Evolutionary conservation across 163 green algal genomes (phyloP), one percentile per base, ranked within the genome.

Genomic region (Scenedesmus sp.): DNA sequence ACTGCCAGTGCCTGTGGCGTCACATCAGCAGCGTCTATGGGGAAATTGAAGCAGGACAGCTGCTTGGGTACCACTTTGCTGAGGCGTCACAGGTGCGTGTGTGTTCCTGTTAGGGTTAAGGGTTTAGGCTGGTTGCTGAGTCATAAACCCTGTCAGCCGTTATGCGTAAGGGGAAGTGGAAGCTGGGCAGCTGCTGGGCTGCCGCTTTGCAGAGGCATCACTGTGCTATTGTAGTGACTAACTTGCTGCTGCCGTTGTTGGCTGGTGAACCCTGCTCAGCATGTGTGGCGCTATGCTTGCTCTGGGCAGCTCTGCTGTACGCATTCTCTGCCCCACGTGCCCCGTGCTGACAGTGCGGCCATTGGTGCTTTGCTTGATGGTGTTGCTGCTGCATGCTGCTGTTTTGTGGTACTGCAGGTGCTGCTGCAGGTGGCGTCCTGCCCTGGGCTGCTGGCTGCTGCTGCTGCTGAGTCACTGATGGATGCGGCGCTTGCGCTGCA

Each of bases 31-130:
- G 6, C 74, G 57, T 55, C 26, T 91, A 87, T 64, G 87, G 76
- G 5, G 87, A 77, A 34, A 54, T 81, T 46, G 87, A 91, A 34
- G 87, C 74, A 3, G 87, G 87, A 0, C 87, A 87, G 55, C 55
- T 87, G 76, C 59, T 91, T 26, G 74, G 87, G 4, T 81, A 91
- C n/a, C 87, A 91, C 74, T 91, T 91, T 54, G 81, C 76, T 18
- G 87, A 91, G 34, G 87, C 76, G 9, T 60, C 76, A 55, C 87
- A 91, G 87, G 87, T 91, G 23, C 3, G 73, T 9, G 5, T n/a
- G 12, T 20, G 67, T 79, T n/a, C 9, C 7, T 6, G 5, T 79
- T n/a, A 12, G 67, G 13, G 67, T 26, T 79, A 9, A 46, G 34
- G 34, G 34, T 46, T 46, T 46, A 46, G 34, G 34, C 34, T 46